phyloP scores from a whole-genome alignment of 768 basidiomycete genomes.

The Tulasnella sp. region DNA sequence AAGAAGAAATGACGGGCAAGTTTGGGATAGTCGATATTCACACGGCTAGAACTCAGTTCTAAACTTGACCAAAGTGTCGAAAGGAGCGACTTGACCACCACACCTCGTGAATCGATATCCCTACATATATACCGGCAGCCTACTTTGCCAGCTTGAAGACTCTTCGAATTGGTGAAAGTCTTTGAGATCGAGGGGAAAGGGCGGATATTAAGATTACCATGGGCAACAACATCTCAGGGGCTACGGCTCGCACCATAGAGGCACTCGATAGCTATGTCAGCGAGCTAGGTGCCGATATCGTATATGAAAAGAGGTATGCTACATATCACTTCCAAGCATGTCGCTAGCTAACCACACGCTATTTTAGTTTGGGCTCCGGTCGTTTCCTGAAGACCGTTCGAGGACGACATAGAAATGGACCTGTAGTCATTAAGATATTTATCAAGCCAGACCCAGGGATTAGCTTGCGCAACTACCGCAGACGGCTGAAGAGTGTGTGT shows the following conservation, averaged over 20 bases:
- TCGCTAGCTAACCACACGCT: neutral
- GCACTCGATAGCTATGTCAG: slow-evolving; percentile 84
- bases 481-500: slow-evolving; percentile 54
- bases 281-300: slow-evolving; percentile 74
- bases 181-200: too few species aligned
- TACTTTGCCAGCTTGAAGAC: neutral
- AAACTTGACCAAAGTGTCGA: neutral
- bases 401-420: slow-evolving; percentile 30
- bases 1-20: neutral
- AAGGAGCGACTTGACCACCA: neutral
- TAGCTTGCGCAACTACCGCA: slow-evolving; percentile 58
- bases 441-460: slow-evolving; percentile 80
- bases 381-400: slow-evolving; percentile 48
- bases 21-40: neutral
- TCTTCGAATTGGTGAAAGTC: too few species aligned
- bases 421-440: slow-evolving; percentile 79
- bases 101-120: neutral
- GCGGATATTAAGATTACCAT: too few species aligned
- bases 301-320: slow-evolving; percentile 81
- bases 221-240: slow-evolving; percentile 69
- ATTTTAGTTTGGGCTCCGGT: slow-evolving; percentile 48
- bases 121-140: neutral
- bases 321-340: neutral
- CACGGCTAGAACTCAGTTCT: neutral
- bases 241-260: slow-evolving; percentile 52